Evolutionary conservation across 2,329 filamentous ascomycete species (phyloP), one percentile per base, ranked within the genome.

Genomic region (Penicillium sp.): DNA sequence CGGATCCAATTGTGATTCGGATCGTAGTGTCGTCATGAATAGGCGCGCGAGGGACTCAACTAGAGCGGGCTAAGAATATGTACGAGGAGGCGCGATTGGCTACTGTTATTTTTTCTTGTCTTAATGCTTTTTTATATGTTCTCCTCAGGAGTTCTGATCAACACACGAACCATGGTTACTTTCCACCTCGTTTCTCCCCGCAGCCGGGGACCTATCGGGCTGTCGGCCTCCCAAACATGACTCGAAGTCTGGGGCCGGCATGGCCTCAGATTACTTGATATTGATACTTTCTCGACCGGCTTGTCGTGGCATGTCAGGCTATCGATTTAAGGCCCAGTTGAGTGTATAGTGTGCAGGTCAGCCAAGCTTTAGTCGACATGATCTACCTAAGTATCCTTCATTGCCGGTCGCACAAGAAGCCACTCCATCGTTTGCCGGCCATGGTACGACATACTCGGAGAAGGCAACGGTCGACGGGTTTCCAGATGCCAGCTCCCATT

Each of bases 391-490:
- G 86, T 82, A 70, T 87, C 85, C 15, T 70, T 63, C 83, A 87
- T 87, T 0, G 82, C 81, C 8, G 84, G 85, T 23, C 74, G 66
- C 3, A 86, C 77, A 26, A 87, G 67, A 8, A 79, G 77, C 80
- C 7, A 85, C 71, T 1, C 77, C 76, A 30, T 75, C 76, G 23
- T 76, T 73, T 49, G 61, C 62, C 45, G 86, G 74, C 41, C 35
- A 8, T 41, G 11, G 35, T 41, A 41, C 35, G 35, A 41, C 35
- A 8, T 41, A 41, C 11, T 41, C 3, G 35, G 35, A 17, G 35
- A 41, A 41, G 35, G 11, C 35, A 41, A 41, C 11, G 35, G 35
- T 41, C 13, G 35, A 41, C 17, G 13, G 35, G 35, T 41, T 15
- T 41, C 15, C 35, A 41, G 5, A 15, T 41, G 13, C 11, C 2